Percentiles rank a stretch among this genome's conserved stretches.
Evolutionary conservation across 495 filamentous ascomycete genomes (phyloP).

Genomic region (Xylaria bambusicola): DNA sequence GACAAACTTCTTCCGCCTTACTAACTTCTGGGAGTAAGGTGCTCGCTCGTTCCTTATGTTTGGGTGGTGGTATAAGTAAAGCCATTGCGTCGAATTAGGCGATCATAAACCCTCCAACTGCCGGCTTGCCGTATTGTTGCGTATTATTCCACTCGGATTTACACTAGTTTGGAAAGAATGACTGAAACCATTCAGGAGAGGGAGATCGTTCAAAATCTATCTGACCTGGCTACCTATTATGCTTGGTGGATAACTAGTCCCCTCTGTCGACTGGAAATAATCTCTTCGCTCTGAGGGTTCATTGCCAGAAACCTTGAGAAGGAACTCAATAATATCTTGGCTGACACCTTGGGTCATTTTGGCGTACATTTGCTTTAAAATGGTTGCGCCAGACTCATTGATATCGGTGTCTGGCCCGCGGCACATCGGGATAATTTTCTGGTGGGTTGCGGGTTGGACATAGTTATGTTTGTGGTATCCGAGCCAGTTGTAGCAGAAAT

Average conservation of each 20-base stretch:
- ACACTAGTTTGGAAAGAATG: too few species aligned
- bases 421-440: constrained; percentile 18
- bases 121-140: too few species aligned
- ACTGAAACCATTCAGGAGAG: too few species aligned
- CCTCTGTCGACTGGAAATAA: neutral
- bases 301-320: neutral
- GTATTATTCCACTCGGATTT: too few species aligned
- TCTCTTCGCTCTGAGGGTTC: neutral
- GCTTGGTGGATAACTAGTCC: neutral
- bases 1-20: too few species aligned
- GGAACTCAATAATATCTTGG: too few species aligned
- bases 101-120: too few species aligned
- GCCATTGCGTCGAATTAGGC: too few species aligned
- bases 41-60: too few species aligned
- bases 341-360: neutral
- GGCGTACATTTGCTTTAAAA: neutral
- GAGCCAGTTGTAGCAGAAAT: constrained; percentile 20
- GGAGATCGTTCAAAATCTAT: too few species aligned
- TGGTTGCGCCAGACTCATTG: neutral
- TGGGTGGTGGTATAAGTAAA: too few species aligned
- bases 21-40: too few species aligned
- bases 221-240: neutral
- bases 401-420: constrained; percentile 13
- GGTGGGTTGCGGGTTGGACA: constrained; percentile 9
- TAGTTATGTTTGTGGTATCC: constrained; percentile 13